phyloP scores from a whole-genome alignment of 352 stramenopile genomes.

The Phytophthora citrophthora region DNA sequence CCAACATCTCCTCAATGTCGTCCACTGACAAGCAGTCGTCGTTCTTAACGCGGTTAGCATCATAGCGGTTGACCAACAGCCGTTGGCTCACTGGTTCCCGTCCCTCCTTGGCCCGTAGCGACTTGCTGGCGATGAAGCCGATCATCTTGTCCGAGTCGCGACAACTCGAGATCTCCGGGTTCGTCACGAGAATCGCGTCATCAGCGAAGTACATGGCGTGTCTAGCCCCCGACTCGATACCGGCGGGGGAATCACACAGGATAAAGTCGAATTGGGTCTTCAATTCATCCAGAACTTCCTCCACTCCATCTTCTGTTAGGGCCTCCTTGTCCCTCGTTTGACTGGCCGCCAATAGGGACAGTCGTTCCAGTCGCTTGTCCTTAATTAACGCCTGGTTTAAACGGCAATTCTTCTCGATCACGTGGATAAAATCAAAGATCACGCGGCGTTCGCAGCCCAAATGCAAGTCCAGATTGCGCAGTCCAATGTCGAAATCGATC shows the following conservation, averaged over 20 bases:
- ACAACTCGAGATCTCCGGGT: conserved; percentile 93
- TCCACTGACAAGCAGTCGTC: conserved; percentile 91
- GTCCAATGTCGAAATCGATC: conserved; percentile 95
- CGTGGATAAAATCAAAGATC: conserved; percentile 96
- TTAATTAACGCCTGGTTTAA: conserved; percentile 91
- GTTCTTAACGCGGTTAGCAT: conserved; percentile 87
- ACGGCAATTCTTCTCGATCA: conserved; percentile 91
- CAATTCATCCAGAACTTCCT: conserved; percentile 84
- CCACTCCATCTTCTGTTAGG: conserved; percentile 90
- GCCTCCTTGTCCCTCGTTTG: conserved; percentile 93
- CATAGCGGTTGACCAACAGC: conserved; percentile 93
- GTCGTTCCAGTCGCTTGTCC: conserved; percentile 86
- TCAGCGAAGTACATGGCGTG: conserved; percentile 95
- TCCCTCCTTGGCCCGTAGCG: conserved; percentile 80
- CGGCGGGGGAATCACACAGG: conserved; percentile 89
- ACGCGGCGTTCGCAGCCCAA: conserved; percentile 92
- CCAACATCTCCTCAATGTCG: conserved; percentile 94
- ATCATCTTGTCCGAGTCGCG: conserved; percentile 97
- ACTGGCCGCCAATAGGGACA: conserved; percentile 89
- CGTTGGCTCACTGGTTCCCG: conserved; percentile 79
- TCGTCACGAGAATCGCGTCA: conserved; percentile 94
- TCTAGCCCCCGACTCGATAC: conserved; percentile 89
- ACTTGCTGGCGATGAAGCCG: conserved; percentile 93
- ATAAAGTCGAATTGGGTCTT: conserved; percentile 90
- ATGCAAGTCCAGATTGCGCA: conserved; percentile 94